These are phyloP conservation scores for Lactifluus subvellereus DNA, from an alignment of 768 basidiomycete species.

Conservation along the genomic window DNA sequence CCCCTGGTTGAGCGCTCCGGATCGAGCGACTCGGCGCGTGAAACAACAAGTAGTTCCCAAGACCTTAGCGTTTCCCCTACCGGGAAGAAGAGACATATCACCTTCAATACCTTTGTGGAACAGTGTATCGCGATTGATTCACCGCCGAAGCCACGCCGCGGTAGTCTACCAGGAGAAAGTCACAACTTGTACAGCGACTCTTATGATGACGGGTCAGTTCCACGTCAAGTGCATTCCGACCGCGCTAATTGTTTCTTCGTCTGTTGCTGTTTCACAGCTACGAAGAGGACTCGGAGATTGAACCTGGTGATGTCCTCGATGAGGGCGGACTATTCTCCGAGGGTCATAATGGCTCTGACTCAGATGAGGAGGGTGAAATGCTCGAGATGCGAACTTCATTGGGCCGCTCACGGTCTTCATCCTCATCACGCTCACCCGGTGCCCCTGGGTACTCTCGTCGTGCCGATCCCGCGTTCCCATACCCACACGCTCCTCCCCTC, in stretches of 20 bases:
- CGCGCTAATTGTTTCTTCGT: constrained; percentile 13
- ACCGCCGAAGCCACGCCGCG: constrained; percentile 38
- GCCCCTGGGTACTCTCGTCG: constrained; percentile 16
- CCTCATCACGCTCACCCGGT: constrained; percentile 33
- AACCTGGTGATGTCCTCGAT: constrained; percentile 38
- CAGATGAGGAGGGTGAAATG: constrained; percentile 45
- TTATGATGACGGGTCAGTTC: constrained; percentile 61
- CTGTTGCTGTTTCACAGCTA: constrained; percentile 39
- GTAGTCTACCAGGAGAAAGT: constrained; percentile 15
- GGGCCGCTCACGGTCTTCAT: constrained; percentile 36
- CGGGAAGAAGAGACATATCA: constrained; percentile 81
- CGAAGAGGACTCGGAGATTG: constrained; percentile 63
- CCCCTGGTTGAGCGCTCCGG: constrained; percentile 20
- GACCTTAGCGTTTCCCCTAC: constrained; percentile 29
- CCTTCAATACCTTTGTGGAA: constrained; percentile 96
- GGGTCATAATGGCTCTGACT: constrained; percentile 27
- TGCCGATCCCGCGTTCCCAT: constrained; percentile 24
- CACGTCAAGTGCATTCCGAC: neutral
- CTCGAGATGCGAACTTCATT: constrained; percentile 56
- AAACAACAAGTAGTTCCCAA: constrained; percentile 31
- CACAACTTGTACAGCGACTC: constrained; percentile 27
- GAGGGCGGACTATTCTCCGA: constrained; percentile 29
- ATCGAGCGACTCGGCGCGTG: constrained; percentile 29
- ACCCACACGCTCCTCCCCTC: constrained; percentile 28
- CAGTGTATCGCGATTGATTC: constrained; percentile 91